Evolutionary conservation across 768 basidiomycete species (phyloP), one percentile per base, ranked within the genome.

Genomic region (Filobasidium floriforme): DNA sequence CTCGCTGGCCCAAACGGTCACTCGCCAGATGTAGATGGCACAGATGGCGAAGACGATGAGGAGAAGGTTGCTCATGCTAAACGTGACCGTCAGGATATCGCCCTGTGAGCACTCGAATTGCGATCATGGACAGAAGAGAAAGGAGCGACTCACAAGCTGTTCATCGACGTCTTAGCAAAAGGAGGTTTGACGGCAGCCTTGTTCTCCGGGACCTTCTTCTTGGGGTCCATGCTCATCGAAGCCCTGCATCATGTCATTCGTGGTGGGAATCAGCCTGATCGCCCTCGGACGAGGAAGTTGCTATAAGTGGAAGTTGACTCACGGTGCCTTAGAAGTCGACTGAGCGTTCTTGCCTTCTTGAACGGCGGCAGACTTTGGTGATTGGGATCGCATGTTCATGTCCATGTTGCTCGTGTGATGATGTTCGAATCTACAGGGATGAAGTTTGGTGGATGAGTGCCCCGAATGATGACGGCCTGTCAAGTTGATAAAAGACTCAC

Each of bases 41-140:
- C 66, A 59, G 12, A 78, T 19, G 19, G 71, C 70, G 46, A 70
- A 32, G 32, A 78, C 68, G 22, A 68, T 61, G n/a, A 76, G 66
- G 24, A 73, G 60, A 54, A 78, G 71, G 72, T 78, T 76, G n/a
- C 65, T 68, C 41, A 78, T 62, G 73, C 76, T 77, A 61, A n/a
- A 41, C 26, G 7, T 19, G 22, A 19, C 10, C 22, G 29, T n/a
- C n/a, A n/a, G n/a, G n/a, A n/a, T n/a, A n/a, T n/a, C n/a, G n/a
- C n/a, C n/a, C n/a, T n/a, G n/a, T n/a, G n/a, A n/a, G n/a, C n/a
- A n/a, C n/a, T n/a, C n/a, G n/a, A n/a, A n/a, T n/a, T n/a, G n/a
- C n/a, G n/a, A n/a, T n/a, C n/a, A 62, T 18, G n/a, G 41, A 54
- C 24, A 24, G 32, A 49, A 19, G n/a, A 40, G 37, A 60, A 28